phyloP scores from a whole-genome alignment of 2,329 filamentous ascomycete species.

The Diaporthe nobilis region DNA sequence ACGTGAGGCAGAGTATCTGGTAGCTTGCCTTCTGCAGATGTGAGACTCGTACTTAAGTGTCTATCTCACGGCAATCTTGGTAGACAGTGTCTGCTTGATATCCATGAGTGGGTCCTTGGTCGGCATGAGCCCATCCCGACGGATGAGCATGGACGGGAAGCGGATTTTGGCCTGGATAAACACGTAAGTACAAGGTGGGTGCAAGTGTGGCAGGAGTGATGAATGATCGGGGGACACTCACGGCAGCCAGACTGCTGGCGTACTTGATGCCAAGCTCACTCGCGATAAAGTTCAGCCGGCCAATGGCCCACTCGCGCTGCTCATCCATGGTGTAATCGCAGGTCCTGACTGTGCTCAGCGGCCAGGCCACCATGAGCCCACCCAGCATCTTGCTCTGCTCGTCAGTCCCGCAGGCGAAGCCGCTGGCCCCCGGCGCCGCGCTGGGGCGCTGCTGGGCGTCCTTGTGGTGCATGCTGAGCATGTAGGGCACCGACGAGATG shows the following conservation, averaged over 20 bases:
- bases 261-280: slow-evolving; percentile 71
- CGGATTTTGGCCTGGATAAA: slow-evolving; percentile 66
- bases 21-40: neutral
- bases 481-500: slow-evolving; percentile 71
- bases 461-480: slow-evolving; percentile 67
- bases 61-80: slow-evolving; percentile 19
- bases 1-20: neutral
- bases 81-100: slow-evolving; percentile 45
- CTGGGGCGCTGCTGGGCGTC: neutral
- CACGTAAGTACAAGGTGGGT: neutral
- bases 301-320: slow-evolving; percentile 69
- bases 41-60: too few species aligned
- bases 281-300: slow-evolving; percentile 67
- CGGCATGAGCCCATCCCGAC: slow-evolving; percentile 64
- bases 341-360: slow-evolving; percentile 66
- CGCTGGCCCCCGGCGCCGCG: slow-evolving; percentile 49
- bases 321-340: slow-evolving; percentile 72
- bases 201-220: neutral
- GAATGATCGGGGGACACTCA: slow-evolving; percentile 46
- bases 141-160: slow-evolving; percentile 74
- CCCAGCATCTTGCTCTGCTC: slow-evolving; percentile 67
- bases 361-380: slow-evolving; percentile 73
- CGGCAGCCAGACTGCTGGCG: slow-evolving; percentile 68
- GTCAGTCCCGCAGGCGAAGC: slow-evolving; percentile 65
- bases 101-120: slow-evolving; percentile 37